Evolutionary conservation across 371 early-diverging fungal genomes (phyloP).

Genomic region (Syncephalastrum monosporum): DNA sequence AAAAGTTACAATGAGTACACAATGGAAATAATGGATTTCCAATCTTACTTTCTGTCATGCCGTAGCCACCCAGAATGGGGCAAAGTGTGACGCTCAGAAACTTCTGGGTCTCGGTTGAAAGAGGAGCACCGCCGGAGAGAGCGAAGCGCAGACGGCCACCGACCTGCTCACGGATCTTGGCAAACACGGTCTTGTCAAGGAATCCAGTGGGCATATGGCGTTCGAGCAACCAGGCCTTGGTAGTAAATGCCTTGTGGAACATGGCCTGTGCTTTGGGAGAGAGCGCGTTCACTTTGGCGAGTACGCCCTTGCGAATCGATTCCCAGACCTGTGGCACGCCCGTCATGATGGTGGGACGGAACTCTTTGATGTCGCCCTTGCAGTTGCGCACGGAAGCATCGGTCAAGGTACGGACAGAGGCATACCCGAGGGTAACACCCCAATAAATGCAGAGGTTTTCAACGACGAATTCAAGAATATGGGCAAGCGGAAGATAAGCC

Average conservation of each 20-base stretch:
- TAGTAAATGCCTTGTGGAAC: slow-evolving; percentile 72
- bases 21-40: not conserved
- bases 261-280: slow-evolving; percentile 67
- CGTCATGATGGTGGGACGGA: slow-evolving; percentile 89
- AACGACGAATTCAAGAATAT: slow-evolving; percentile 87
- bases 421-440: slow-evolving; percentile 91
- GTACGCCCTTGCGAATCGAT: slow-evolving; percentile 86
- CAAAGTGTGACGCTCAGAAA: slow-evolving; percentile 85
- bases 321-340: slow-evolving; percentile 96
- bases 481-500: slow-evolving; percentile 94
- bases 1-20: not conserved
- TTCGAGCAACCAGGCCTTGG: slow-evolving; percentile 75
- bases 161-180: slow-evolving; percentile 84
- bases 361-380: slow-evolving; percentile 91
- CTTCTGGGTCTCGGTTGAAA: slow-evolving; percentile 80
- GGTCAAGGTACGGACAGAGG: slow-evolving; percentile 81
- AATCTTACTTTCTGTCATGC: slow-evolving; percentile 62
- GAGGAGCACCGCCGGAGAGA: slow-evolving; percentile 94
- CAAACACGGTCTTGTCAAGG: slow-evolving; percentile 86
- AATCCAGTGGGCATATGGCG: slow-evolving; percentile 67
- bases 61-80: slow-evolving; percentile 90
- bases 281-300: slow-evolving; percentile 66
- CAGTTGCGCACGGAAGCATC: slow-evolving; percentile 91
- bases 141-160: slow-evolving; percentile 92
- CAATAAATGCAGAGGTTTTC: slow-evolving; percentile 72